These are phyloP conservation scores for Amyloporia xantha DNA, from an alignment of 768 basidiomycete genomes.

Conservation along the genomic window DNA sequence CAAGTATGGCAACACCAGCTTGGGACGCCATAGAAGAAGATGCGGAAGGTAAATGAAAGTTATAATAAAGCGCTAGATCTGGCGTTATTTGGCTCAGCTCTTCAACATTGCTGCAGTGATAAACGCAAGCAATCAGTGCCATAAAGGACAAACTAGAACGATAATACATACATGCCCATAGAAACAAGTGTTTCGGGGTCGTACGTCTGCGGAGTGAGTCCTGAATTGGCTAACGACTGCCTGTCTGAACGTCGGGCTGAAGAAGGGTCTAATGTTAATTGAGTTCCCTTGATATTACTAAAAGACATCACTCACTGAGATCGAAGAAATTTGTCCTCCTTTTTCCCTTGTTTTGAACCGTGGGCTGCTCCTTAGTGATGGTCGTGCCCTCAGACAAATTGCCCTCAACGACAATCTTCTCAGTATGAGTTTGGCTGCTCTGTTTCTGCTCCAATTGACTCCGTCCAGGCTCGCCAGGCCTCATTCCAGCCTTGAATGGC, in stretches of 20 bases:
- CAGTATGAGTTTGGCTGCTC: neutral
- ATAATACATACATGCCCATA: slow-evolving; percentile 19
- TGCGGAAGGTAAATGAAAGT: slow-evolving; percentile 40
- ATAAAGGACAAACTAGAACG: neutral
- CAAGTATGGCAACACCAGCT: slow-evolving; percentile 26
- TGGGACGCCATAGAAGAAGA: neutral
- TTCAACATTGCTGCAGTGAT: slow-evolving; percentile 39
- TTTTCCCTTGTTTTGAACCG: slow-evolving; percentile 9
- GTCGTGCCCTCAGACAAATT: neutral
- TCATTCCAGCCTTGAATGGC: slow-evolving; percentile 26
- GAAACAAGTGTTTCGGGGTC: slow-evolving; percentile 14
- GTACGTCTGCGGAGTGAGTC: slow-evolving; percentile 15
- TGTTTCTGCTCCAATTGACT: slow-evolving; percentile 10
- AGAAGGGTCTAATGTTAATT: too few species aligned
- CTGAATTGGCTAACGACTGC: too few species aligned
- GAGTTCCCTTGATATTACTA: too few species aligned
- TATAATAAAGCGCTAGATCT: slow-evolving; percentile 48
- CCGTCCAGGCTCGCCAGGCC: slow-evolving; percentile 23
- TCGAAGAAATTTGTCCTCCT: slow-evolving; percentile 17
- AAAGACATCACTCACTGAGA: slow-evolving; percentile 10
- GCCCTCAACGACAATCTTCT: neutral
- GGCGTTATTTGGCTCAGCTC: slow-evolving; percentile 53
- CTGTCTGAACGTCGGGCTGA: too few species aligned
- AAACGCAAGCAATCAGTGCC: neutral
- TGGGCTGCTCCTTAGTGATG: too few species aligned